A percentile compares a stretch with the other conserved stretches of the same genome.
Conservation (phyloP, 2,329 filamentous ascomycete genomes). For the Exophiala sideris region DNA sequence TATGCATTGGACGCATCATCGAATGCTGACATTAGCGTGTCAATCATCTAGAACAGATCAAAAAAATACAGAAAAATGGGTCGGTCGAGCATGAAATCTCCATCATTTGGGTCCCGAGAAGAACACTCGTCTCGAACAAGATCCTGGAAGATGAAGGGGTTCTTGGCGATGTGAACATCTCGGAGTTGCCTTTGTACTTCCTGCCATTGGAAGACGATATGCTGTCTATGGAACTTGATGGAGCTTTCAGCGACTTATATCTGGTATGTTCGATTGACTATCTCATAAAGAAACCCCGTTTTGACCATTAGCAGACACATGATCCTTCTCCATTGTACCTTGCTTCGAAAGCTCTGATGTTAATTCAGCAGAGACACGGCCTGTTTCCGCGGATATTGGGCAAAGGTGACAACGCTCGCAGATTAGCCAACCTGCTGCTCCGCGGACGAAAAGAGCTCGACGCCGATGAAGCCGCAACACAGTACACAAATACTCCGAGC, state of each 20-base stretch:
- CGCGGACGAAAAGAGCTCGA: constrained; percentile 91
- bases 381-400: constrained; percentile 92
- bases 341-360: constrained; percentile 88
- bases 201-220: constrained; percentile 89
- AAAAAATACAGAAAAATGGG: constrained; percentile 80
- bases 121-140: constrained; percentile 86
- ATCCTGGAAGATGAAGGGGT: constrained; percentile 91
- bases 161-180: constrained; percentile 84
- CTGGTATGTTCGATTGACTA: constrained; percentile 49
- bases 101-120: constrained; percentile 91
- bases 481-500: constrained; percentile 65
- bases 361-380: constrained; percentile 84
- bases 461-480: constrained; percentile 59
- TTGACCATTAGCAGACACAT: constrained; percentile 56
- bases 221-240: constrained; percentile 82
- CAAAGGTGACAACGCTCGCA: constrained; percentile 91
- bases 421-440: constrained; percentile 77
- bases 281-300: constrained; percentile 2
- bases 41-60: constrained; percentile 71
- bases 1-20: constrained; percentile 48
- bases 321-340: constrained; percentile 89
- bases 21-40: constrained; percentile 52
- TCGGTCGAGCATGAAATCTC: constrained; percentile 93
- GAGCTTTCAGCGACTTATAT: constrained; percentile 83
- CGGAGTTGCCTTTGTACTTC: constrained; percentile 84